Evolutionary conservation across 768 basidiomycete species (phyloP), one percentile per base, ranked within the genome.

Genomic region (Hericium rajendrae): DNA sequence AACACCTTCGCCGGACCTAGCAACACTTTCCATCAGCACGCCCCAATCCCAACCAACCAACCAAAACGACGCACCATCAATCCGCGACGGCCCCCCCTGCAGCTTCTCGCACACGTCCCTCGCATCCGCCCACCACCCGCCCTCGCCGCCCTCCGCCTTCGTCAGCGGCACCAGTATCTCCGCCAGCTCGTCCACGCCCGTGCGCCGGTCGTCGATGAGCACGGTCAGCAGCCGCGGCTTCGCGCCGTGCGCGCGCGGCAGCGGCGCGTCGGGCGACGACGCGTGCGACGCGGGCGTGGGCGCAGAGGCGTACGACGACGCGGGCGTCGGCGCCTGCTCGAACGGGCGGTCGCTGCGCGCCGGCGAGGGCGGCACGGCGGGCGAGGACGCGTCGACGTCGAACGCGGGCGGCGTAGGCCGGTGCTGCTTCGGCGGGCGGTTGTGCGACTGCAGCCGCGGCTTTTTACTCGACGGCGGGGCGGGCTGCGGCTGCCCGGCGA

Each of bases 51-150:
- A 22, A 22, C 22, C 22, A 22, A 22, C 22, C 22, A 22, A 22
- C 22, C 22, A 22, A 22, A 22, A 22, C 10, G 10, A 38, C 51
- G 13, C 10, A 53, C 52, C 52, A 38, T 53, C 52, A 4, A 53
- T 53, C 38, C 52, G 38, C 16, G 52, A 53, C 16, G 52, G 52
- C 16, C 52, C 52, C n/a, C 38, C 24, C 38, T 53, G 52, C 38
- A 53, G 20, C 38, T 37, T n/a, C 37, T 24, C 10, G 13, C 52
- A 76, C 72, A 90, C 72, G 38, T 86, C 81, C 60, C 76, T 74
- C 2, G 86, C 85, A 65, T 86, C 81, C 6, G 81, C 86, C 87
- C 87, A 89, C 63, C 77, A 85, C 4, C 83, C 81, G 61, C 80
- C 83, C 39, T 74, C 74, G 4, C 72, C 70, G 56, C 78, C 69